These are phyloP conservation scores for Xylogone sp. DNA, from an alignment of 2,329 filamentous ascomycete genomes.

Conservation along the genomic window DNA sequence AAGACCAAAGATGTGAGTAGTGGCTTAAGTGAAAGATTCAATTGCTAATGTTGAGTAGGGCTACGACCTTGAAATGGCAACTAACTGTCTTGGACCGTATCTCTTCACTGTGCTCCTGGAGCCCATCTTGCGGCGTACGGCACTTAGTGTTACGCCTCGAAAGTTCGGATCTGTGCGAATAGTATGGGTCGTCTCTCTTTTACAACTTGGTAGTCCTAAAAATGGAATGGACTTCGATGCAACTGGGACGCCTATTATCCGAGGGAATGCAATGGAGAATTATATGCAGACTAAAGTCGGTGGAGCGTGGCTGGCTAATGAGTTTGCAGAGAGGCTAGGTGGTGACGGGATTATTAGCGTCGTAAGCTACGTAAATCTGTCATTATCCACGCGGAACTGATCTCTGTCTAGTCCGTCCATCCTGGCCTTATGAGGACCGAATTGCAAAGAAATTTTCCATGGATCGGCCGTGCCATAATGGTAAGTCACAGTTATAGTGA, in stretches of 20 bases:
- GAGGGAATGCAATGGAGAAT: slow-evolving; percentile 22
- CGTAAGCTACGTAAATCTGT: slow-evolving; percentile 10
- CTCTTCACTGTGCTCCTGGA: slow-evolving; percentile 18
- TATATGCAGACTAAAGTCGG: slow-evolving; percentile 33
- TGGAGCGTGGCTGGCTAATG: slow-evolving; percentile 24
- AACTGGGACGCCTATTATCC: slow-evolving; percentile 14
- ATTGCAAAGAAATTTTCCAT: slow-evolving; percentile 26
- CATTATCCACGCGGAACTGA: slow-evolving; percentile 6
- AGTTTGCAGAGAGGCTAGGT: slow-evolving; percentile 26
- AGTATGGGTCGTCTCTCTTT: slow-evolving; percentile 21
- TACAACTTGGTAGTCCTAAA: slow-evolving; percentile 7
- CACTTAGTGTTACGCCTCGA: slow-evolving; percentile 9
- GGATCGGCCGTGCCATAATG: slow-evolving; percentile 11
- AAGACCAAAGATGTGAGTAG: slow-evolving; percentile 28
- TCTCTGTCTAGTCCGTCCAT: slow-evolving; percentile 26
- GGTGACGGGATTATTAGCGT: slow-evolving; percentile 30
- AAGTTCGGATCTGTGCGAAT: slow-evolving; percentile 20
- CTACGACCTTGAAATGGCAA: slow-evolving; percentile 15
- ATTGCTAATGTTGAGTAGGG: slow-evolving; percentile 7
- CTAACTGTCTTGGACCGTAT: slow-evolving; percentile 18
- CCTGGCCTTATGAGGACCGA: slow-evolving; percentile 38
- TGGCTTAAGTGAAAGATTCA: too few relatives aligned
- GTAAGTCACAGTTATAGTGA: slow-evolving; percentile 6
- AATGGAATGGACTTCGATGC: slow-evolving; percentile 21
- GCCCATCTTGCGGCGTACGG: slow-evolving; percentile 12